Evolutionary conservation across 768 basidiomycete species (phyloP).

Genomic region (Nevesoporus exiguus): DNA sequence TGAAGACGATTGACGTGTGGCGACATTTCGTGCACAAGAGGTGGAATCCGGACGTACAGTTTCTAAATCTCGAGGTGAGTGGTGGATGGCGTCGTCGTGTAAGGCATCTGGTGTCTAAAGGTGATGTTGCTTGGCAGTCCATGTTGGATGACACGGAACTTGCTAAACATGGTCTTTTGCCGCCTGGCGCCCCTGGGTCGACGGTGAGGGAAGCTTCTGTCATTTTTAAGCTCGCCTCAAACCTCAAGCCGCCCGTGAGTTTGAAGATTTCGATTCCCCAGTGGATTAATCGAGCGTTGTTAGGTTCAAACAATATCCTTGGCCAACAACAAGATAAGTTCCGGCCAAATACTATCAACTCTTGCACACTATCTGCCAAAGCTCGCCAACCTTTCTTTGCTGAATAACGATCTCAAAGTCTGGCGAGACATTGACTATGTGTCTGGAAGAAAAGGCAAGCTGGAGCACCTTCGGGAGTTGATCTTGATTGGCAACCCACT

Average conservation of each 20-base stretch:
- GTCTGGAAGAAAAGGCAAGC: constrained; percentile 52
- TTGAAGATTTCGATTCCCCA: background rate
- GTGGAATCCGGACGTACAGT: constrained; percentile 65
- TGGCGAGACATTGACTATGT: constrained; percentile 71
- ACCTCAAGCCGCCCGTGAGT: constrained; percentile 70
- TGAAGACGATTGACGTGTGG: constrained; percentile 64
- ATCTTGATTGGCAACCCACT: constrained; percentile 76
- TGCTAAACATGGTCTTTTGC: constrained; percentile 62
- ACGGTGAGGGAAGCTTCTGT: constrained; percentile 68
- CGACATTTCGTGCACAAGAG: constrained; percentile 68
- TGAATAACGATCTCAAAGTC: constrained; percentile 67
- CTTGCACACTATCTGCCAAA: constrained; percentile 75
- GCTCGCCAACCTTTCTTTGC: constrained; percentile 74
- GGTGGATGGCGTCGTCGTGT: background rate
- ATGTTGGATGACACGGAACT: constrained; percentile 78
- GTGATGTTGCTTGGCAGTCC: constrained; percentile 42
- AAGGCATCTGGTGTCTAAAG: background rate
- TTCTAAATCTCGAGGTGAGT: constrained; percentile 81
- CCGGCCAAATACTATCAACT: constrained; percentile 54
- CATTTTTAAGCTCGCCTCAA: constrained; percentile 82
- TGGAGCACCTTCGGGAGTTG: constrained; percentile 66
- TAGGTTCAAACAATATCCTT: constrained; percentile 82
- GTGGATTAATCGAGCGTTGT: background rate
- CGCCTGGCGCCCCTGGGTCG: constrained; percentile 68
- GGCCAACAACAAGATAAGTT: constrained; percentile 69